Evolutionary conservation across 2,329 filamentous ascomycete genomes (phyloP).

Genomic region (Monilinia aucupariae): DNA sequence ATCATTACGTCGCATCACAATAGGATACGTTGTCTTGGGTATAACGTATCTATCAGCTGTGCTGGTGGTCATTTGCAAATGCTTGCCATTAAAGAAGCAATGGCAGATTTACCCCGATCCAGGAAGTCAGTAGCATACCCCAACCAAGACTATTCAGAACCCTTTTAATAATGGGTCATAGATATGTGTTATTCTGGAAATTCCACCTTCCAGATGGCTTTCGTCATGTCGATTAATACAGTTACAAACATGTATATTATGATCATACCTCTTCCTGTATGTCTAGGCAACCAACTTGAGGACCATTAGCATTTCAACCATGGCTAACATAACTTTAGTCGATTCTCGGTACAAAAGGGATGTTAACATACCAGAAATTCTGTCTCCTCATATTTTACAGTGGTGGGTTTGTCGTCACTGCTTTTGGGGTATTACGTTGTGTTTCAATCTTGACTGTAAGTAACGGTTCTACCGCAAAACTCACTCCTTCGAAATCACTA

Average conservation of each 20-base stretch:
- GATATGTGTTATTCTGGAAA: constrained; percentile 7
- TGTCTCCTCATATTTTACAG: constrained; percentile 9
- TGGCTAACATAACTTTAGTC: background rate
- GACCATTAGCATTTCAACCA: background rate
- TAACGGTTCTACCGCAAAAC: background rate
- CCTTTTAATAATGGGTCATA: background rate
- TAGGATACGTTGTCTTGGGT: constrained; percentile 4
- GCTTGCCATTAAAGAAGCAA: constrained; percentile 12
- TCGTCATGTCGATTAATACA: constrained; percentile 8
- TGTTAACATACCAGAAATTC: constrained; percentile 4
- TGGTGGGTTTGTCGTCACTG: constrained; percentile 5
- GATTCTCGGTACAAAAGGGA: background rate
- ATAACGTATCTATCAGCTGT: constrained; percentile 7
- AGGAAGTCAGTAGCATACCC: background rate
- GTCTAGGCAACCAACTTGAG: background rate
- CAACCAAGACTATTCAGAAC: background rate
- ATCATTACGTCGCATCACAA: constrained; percentile 1
- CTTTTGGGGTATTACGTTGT: constrained; percentile 1
- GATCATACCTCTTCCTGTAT: constrained; percentile 7
- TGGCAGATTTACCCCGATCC: constrained; percentile 16
- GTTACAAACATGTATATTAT: constrained; percentile 7
- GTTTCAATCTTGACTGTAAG: constrained; percentile 2
- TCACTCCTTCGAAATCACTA: background rate
- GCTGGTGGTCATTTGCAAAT: constrained; percentile 8
- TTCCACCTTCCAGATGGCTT: constrained; percentile 4